Base-by-base conservation (phyloP, 2,329 filamentous ascomycete species). In the Diaporthe sp. region DNA sequence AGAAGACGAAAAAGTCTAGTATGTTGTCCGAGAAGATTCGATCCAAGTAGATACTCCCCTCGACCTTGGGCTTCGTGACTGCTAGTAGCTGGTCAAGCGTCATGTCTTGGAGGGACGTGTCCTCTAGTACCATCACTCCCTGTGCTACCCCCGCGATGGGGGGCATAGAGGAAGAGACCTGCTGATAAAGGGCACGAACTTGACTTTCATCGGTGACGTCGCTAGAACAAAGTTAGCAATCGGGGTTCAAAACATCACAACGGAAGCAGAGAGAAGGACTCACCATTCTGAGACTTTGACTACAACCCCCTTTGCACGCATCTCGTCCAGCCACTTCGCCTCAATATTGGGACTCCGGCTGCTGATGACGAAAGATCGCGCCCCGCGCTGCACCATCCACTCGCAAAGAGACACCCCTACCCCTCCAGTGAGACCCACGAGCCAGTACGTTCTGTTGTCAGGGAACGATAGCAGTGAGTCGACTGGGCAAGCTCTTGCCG, bases 301-400 rank as follows among this genome's bases (percentile, higher is more conserved):
- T 3, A 9, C 20, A 4, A 9, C 17, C 44, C 44, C 44, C 17
- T 8, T 49, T 20, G 17, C 42, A 8, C 15, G 42, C 20, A 49
- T 49, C 20, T 71, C 49, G 17, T 80, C 71, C 9, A 84, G 42
- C 78, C 80, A 84, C 2, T 42, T 55, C 3, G 78, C 60, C 10
- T 85, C 79, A 2, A 86, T 75, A 4, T 82, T 78, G 4, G 85
- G 81, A 17, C 80, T 82, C 0, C 87, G 83, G 68, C 85, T 87
- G 0, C 84, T 82, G 2, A 89, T 47, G 0, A 82, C 83, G 1
- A 88, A 61, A 44, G 83, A 75, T 15, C 81, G 76, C 0, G 85
- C 86, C 0, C 86, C 86, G 10, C 80, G 79, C 0, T 55, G 63
- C 3, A 83, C 79, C 85, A 87, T 87, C 84, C 82, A 88, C 42